These are phyloP conservation scores for Phialemoniopsis sp. DNA, from an alignment of 2,329 filamentous ascomycete genomes.

Conservation along the genomic window DNA sequence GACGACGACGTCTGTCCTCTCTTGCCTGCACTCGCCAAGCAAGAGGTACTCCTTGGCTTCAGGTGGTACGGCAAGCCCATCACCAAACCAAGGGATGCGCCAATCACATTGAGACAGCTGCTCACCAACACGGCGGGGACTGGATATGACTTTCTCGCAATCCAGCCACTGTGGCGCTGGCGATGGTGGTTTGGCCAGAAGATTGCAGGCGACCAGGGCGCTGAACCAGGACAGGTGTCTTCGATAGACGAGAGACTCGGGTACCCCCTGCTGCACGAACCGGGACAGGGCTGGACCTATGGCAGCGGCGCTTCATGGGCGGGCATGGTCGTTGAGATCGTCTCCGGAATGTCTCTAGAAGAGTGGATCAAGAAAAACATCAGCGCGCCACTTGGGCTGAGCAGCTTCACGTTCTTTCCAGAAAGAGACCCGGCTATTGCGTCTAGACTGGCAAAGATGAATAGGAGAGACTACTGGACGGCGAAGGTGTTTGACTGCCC, in stretches of 20 bases:
- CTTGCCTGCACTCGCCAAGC: conserved; percentile 35
- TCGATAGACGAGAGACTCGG: conserved; percentile 12
- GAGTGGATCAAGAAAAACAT: conserved; percentile 15
- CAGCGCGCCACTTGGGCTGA: conserved; percentile 11
- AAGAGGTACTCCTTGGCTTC: conserved; percentile 39
- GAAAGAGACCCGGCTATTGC: conserved; percentile 6
- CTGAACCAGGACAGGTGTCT: conserved; percentile 2
- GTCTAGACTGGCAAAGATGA: conserved; percentile 1
- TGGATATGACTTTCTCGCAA: conserved; percentile 30
- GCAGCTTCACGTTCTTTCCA: conserved; percentile 16
- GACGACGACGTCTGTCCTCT: conserved; percentile 16
- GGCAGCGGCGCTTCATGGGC: conserved; percentile 23
- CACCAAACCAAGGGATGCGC: conserved; percentile 16
- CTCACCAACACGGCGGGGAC: conserved; percentile 41
- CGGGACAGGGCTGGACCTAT: conserved; percentile 21
- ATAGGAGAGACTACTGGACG: conserved; percentile 1
- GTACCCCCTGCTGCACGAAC: conserved; percentile 21
- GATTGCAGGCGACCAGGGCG: conserved; percentile 7
- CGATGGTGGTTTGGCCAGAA: conserved; percentile 6
- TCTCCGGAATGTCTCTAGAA: conserved; percentile 15
- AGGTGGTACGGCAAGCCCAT: conserved; percentile 25
- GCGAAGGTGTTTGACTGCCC: background rate
- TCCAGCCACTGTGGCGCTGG: conserved; percentile 8
- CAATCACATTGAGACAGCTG: conserved; percentile 40
- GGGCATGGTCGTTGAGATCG: conserved; percentile 15